Conservation (phyloP, 768 basidiomycete species). For the Trametes punicea region DNA sequence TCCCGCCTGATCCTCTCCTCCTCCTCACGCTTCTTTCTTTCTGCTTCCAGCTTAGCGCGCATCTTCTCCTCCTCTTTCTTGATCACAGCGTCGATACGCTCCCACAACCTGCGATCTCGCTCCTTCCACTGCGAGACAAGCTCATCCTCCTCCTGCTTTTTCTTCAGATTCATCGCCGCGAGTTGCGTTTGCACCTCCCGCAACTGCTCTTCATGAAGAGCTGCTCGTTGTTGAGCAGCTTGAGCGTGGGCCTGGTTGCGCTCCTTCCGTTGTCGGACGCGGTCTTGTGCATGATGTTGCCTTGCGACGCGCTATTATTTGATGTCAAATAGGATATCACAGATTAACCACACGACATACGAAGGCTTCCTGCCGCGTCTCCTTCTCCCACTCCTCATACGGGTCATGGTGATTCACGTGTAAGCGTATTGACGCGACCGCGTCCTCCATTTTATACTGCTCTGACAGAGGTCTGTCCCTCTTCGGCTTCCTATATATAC, state of each 20-base stretch:
- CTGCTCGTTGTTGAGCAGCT: conserved; percentile 33
- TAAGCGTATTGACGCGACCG: conserved; percentile 44
- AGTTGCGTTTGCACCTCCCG: conserved; percentile 49
- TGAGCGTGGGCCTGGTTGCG: conserved; percentile 20
- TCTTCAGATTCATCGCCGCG: conserved; percentile 39
- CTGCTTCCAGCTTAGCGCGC: conserved; percentile 50
- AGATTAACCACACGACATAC: conserved; percentile 29
- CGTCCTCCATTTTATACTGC: conserved; percentile 40
- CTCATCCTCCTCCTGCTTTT: conserved; percentile 44
- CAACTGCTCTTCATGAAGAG: conserved; percentile 46
- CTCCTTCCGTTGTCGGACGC: conserved; percentile 15
- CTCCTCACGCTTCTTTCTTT: conserved; percentile 48
- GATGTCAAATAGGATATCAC: neutral
- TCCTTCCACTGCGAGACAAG: conserved; percentile 45
- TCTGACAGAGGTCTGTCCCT: conserved; percentile 31
- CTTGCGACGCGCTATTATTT: conserved; percentile 38
- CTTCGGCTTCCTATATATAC: conserved; percentile 21
- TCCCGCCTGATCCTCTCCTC: conserved; percentile 42
- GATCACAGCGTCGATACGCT: conserved; percentile 61
- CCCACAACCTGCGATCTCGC: conserved; percentile 44
- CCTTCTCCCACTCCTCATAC: conserved; percentile 51
- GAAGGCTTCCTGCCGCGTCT: conserved; percentile 44
- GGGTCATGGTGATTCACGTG: conserved; percentile 43
- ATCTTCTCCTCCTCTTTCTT: conserved; percentile 60
- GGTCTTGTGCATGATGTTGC: conserved; percentile 26